Percentiles rank a stretch among this genome's conserved stretches.
These are phyloP conservation scores for Jatropha multifida DNA, from an alignment of 441 rosid genomes.

Conservation along the genomic window DNA sequence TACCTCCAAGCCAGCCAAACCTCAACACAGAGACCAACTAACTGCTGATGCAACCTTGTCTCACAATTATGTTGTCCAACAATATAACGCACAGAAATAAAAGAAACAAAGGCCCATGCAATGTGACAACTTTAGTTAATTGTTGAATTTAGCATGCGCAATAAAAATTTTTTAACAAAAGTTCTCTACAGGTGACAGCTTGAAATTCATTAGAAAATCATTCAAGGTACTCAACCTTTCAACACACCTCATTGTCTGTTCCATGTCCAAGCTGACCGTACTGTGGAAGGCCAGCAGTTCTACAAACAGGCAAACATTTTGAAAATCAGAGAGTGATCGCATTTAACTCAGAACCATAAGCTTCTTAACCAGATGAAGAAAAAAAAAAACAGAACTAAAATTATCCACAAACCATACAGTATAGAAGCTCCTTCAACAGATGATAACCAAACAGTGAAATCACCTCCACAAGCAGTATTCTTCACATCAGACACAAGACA, in stretches of 20 bases:
- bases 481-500: slow-evolving; percentile 74
- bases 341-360: slow-evolving; percentile 8
- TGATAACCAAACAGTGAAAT: slow-evolving; percentile 90
- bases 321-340: slow-evolving; percentile 22
- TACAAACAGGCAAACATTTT: slow-evolving; percentile 39
- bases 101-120: background rate
- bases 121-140: background rate
- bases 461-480: slow-evolving; percentile 84
- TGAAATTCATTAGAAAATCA: background rate
- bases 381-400: slow-evolving; percentile 25
- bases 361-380: slow-evolving; percentile 4
- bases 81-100: background rate
- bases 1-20: background rate
- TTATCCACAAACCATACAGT: slow-evolving; percentile 65
- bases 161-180: background rate
- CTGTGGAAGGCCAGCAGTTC: slow-evolving; percentile 67
- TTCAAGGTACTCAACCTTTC: background rate
- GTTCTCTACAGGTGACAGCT: no score
- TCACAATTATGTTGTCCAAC: background rate
- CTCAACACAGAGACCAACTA: background rate
- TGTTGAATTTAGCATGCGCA: background rate
- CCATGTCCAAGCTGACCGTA: slow-evolving; percentile 36
- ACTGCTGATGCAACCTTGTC: background rate
- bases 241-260: slow-evolving; percentile 26
- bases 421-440: slow-evolving; percentile 91